A percentile compares a stretch with the other conserved stretches of the same genome.
phyloP scores from a whole-genome alignment of 805 yeast species.

The Hemisphaericaspora nanyangensis region DNA sequence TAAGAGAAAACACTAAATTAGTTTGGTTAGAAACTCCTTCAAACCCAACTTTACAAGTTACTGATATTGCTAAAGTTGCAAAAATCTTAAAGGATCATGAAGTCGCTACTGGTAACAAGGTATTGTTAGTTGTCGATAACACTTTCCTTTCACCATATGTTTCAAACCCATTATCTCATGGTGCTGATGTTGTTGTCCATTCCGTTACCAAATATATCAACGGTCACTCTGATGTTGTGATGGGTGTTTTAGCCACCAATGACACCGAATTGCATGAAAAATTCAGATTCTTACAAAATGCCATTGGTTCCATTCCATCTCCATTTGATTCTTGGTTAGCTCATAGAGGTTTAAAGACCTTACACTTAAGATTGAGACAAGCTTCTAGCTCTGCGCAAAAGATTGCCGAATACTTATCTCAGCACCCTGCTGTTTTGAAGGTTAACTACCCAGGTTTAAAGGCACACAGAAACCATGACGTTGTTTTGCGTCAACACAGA shows the following conservation, averaged over 20 bases:
- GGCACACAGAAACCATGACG: constrained; percentile 57
- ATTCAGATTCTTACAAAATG: constrained; percentile 78
- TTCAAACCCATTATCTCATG: constrained; percentile 76
- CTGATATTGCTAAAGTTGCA: constrained; percentile 67
- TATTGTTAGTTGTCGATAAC: constrained; percentile 76
- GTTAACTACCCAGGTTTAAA: constrained; percentile 85
- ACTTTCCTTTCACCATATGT: constrained; percentile 85
- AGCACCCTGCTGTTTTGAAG: constrained; percentile 49
- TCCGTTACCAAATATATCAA: constrained; percentile 88
- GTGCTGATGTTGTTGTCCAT: constrained; percentile 86
- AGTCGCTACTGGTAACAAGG: constrained; percentile 45
- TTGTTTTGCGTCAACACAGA: constrained; percentile 74
- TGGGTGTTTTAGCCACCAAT: constrained; percentile 79
- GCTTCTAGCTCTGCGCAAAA: constrained; percentile 62
- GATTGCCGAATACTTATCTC: constrained; percentile 61
- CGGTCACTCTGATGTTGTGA: constrained; percentile 89
- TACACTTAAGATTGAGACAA: constrained; percentile 74
- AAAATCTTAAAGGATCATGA: constrained; percentile 45
- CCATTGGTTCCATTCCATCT: constrained; percentile 85
- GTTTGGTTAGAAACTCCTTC: constrained; percentile 91
- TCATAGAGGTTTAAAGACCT: constrained; percentile 85
- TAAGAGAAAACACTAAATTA: constrained; percentile 61
- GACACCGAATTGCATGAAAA: constrained; percentile 54
- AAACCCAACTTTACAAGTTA: constrained; percentile 78
- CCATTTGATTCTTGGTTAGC: constrained; percentile 92